phyloP scores from a whole-genome alignment of 164 flowering plant genomes.

The Brasenia schreberi region DNA sequence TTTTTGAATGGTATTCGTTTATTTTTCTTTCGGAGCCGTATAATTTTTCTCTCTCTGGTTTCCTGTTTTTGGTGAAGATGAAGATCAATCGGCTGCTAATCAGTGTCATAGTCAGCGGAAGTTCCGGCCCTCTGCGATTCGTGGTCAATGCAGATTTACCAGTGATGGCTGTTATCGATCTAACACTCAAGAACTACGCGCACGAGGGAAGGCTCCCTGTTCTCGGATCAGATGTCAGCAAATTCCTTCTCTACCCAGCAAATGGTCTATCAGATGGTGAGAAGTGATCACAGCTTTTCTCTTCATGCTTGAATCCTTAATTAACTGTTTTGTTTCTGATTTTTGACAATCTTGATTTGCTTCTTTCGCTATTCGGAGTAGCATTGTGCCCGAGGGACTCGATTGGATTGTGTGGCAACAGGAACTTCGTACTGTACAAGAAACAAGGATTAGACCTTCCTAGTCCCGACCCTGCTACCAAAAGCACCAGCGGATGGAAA shows the following conservation, averaged over 20 bases:
- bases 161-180: conserved; percentile 41
- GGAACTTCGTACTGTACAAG: conserved; percentile 52
- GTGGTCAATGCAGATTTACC: conserved; percentile 36
- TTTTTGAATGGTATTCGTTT: background rate
- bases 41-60: background rate
- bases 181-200: conserved; percentile 46
- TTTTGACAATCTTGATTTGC: background rate
- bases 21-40: background rate
- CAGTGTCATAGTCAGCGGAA: conserved; percentile 42
- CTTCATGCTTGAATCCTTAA: background rate
- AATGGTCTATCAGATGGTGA: conserved; percentile 25
- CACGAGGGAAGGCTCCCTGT: conserved; percentile 59
- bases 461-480: conserved; percentile 4
- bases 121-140: conserved; percentile 55
- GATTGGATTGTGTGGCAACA: conserved; percentile 1
- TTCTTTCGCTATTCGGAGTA: conserved; percentile 4
- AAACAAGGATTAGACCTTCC: conserved; percentile 13
- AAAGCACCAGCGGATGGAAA: conserved; percentile 30
- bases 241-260: conserved; percentile 39
- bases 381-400: conserved; percentile 10
- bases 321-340: background rate
- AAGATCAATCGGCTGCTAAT: conserved; percentile 35
- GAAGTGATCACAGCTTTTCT: background rate
- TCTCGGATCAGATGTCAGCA: conserved; percentile 41
- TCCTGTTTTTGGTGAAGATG: background rate